Conservation (phyloP, 106 monocot genomes). For the Apostasia ramifera region DNA sequence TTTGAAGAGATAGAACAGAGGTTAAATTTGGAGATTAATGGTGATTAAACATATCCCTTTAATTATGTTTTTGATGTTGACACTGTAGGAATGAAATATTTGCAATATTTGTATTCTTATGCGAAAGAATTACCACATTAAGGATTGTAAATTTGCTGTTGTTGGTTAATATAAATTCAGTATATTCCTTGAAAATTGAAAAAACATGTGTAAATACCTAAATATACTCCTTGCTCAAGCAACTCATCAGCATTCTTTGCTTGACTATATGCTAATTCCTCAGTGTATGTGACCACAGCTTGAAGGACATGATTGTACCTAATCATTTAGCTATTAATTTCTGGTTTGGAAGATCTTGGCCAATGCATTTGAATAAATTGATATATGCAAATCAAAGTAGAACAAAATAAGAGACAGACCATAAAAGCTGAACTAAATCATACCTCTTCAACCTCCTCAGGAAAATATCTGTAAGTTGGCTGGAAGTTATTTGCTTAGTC, state of each 20-base stretch:
- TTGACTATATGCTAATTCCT: constrained; percentile 69
- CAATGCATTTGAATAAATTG: neutral
- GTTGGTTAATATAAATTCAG: too few relatives aligned
- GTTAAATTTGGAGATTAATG: too few relatives aligned
- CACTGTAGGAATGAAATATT: too few relatives aligned
- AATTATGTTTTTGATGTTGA: too few relatives aligned
- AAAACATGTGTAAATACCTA: constrained; percentile 33
- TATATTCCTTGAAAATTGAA: too few relatives aligned
- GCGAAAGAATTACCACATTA: too few relatives aligned
- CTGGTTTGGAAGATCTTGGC: neutral
- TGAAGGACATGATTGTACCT: constrained; percentile 81
- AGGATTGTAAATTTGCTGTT: too few relatives aligned
- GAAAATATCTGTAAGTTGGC: constrained; percentile 67
- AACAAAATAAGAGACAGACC: neutral
- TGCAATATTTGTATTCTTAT: too few relatives aligned
- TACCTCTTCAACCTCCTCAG: constrained; percentile 74
- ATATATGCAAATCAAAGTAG: neutral
- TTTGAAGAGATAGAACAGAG: too few relatives aligned
- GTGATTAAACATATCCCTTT: too few relatives aligned
- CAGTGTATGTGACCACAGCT: constrained; percentile 71
- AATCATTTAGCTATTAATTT: neutral
- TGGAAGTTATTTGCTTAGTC: constrained; percentile 77
- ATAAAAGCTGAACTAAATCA: constrained; percentile 1
- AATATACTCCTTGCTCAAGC: constrained; percentile 63
- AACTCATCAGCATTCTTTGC: constrained; percentile 81